A percentile compares a stretch with the other conserved stretches of the same genome.
Conservation (phyloP, 768 basidiomycete genomes). For the Leccinum subgranulosum region DNA sequence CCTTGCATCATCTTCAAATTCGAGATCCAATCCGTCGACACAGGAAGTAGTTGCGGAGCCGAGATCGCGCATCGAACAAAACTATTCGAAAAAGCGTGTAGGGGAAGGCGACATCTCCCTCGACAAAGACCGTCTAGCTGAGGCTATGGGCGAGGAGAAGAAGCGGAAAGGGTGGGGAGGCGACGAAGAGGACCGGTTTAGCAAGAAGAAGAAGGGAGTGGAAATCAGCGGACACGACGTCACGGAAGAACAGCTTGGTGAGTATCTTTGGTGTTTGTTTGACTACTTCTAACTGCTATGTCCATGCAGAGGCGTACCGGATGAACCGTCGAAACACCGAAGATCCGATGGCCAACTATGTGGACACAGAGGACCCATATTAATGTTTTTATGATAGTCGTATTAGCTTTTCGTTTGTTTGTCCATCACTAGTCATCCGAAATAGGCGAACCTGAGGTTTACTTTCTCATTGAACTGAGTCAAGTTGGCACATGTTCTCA, state of each 20-base stretch:
- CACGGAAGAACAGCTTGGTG: slow-evolving; percentile 84
- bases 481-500: slow-evolving; percentile 39
- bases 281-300: slow-evolving; percentile 7
- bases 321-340: slow-evolving; percentile 67
- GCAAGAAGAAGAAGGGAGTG: slow-evolving; percentile 57
- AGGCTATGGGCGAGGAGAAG: slow-evolving; percentile 74
- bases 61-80: slow-evolving; percentile 53
- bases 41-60: slow-evolving; percentile 30
- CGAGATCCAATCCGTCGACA: slow-evolving; percentile 26
- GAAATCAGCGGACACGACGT: slow-evolving; percentile 68
- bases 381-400: background rate
- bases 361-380: slow-evolving; percentile 49
- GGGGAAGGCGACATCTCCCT: slow-evolving; percentile 81
- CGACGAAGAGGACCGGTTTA: slow-evolving; percentile 49
- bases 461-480: slow-evolving; percentile 14
- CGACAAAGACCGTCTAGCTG: slow-evolving; percentile 64
- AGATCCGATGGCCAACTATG: slow-evolving; percentile 93
- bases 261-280: slow-evolving; percentile 22
- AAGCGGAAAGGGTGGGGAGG: slow-evolving; percentile 68
- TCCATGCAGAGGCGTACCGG: slow-evolving; percentile 80
- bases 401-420: background rate
- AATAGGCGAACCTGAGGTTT: slow-evolving; percentile 16
- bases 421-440: slow-evolving; percentile 7
- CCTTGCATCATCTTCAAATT: slow-evolving; percentile 41
- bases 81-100: slow-evolving; percentile 73